Conservation (phyloP, 2,329 filamentous ascomycete genomes). For the Diplodia corticola region DNA sequence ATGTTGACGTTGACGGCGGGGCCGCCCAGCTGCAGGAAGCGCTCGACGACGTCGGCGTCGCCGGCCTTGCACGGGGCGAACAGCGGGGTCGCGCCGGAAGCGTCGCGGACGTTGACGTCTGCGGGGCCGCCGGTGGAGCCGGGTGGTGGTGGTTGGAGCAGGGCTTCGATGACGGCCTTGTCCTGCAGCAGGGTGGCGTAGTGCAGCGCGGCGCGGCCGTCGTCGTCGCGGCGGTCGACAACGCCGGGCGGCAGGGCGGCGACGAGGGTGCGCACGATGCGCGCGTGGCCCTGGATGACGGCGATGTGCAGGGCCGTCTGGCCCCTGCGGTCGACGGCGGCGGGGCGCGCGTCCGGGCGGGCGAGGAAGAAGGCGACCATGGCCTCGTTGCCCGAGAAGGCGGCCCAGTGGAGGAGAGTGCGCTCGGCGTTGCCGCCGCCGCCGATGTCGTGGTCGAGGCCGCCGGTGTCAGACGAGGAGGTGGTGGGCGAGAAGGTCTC, state of each 20-base stretch:
- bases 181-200: not conserved
- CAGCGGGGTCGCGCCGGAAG: not conserved
- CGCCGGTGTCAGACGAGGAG: not conserved
- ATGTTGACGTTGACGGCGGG: not conserved
- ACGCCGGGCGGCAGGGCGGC: not conserved
- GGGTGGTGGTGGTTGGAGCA: not conserved
- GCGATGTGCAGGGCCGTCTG: conserved; percentile 7
- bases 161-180: not conserved
- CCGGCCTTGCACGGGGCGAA: not conserved
- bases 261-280: not conserved
- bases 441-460: not conserved
- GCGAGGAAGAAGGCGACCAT: not conserved
- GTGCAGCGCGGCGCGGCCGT: not conserved
- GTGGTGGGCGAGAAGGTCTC: not conserved
- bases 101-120: not conserved
- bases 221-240: not conserved
- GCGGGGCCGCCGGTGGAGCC: not conserved
- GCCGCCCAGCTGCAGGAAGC: not conserved
- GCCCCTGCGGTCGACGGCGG: not conserved
- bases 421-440: not conserved
- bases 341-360: not conserved
- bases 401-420: conserved; percentile 7
- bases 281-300: not conserved
- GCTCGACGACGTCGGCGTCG: not conserved
- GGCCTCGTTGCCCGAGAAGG: conserved; percentile 3